phyloP scores from a whole-genome alignment of 306 rosid species.

The Albizia julibrissin region DNA sequence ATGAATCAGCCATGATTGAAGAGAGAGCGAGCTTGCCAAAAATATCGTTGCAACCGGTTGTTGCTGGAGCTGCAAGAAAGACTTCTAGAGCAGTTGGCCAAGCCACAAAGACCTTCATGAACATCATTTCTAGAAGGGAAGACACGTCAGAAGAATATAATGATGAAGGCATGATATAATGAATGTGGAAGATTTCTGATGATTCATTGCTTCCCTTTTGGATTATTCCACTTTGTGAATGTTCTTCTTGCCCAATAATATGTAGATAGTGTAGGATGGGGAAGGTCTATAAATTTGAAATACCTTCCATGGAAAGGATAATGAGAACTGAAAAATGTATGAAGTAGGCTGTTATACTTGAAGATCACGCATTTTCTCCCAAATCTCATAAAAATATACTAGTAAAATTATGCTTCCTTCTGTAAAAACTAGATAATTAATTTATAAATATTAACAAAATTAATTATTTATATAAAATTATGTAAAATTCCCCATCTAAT shows the following conservation, averaged over 20 bases:
- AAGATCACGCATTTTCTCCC: neutral
- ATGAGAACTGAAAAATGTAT: neutral
- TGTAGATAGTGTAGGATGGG: constrained; percentile 25
- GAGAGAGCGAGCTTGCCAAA: constrained; percentile 89
- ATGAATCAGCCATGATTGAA: constrained; percentile 78
- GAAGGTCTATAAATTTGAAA: neutral
- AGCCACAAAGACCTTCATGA: constrained; percentile 74
- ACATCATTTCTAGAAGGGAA: constrained; percentile 65
- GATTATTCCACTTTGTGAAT: constrained; percentile 30
- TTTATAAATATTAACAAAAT: too few species aligned
- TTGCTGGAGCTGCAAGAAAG: constrained; percentile 90
- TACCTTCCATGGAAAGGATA: neutral
- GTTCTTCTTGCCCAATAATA: constrained; percentile 20
- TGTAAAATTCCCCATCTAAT: too few species aligned
- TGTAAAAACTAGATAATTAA: too few species aligned
- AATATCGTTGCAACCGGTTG: constrained; percentile 81
- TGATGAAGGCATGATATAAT: constrained; percentile 37
- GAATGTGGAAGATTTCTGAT: constrained; percentile 58
- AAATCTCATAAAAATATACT: neutral
- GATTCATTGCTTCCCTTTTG: neutral
- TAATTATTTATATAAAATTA: too few species aligned
- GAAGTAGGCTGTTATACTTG: neutral
- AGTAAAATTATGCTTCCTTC: neutral
- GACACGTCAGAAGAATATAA: constrained; percentile 44
- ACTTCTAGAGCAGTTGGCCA: constrained; percentile 80